Conservation (phyloP, 345 rosid genomes). For the Brassica carinata region DNA sequence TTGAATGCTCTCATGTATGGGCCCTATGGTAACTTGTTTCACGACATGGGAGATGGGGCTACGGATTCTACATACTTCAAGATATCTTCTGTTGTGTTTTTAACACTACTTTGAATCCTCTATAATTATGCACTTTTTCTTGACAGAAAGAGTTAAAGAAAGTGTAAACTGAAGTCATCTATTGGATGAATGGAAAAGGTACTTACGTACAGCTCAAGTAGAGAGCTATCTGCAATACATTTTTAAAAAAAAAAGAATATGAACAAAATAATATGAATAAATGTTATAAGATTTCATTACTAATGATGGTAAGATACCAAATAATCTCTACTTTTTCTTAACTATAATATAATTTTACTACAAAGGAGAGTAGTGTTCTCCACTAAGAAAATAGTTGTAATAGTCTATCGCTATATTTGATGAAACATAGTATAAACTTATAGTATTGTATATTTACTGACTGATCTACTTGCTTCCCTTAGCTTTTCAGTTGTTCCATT, state of each 20-base stretch:
- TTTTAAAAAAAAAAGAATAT: background rate
- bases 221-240: conserved; percentile 62
- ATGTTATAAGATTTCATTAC: background rate
- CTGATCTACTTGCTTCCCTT: background rate
- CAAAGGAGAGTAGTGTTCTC: background rate
- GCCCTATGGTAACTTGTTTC: conserved; percentile 34
- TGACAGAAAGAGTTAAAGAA: background rate
- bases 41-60: conserved; percentile 20
- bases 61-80: conserved; percentile 13
- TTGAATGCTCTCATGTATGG: conserved; percentile 12
- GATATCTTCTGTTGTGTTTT: conserved; percentile 15
- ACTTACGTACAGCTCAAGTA: conserved; percentile 93
- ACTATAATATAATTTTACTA: background rate
- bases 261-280: background rate
- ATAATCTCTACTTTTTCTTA: background rate
- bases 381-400: background rate
- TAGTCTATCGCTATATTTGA: background rate
- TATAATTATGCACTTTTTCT: conserved; percentile 8
- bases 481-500: conserved; percentile 15
- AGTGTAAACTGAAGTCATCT: background rate
- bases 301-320: background rate
- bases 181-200: conserved; percentile 22
- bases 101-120: conserved; percentile 31
- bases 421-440: conserved; percentile 6
- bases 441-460: background rate